A percentile compares a stretch with the other conserved stretches of the same genome.
Conservation (phyloP, 148 eudicot species). For the Chenopodium formosanum region DNA sequence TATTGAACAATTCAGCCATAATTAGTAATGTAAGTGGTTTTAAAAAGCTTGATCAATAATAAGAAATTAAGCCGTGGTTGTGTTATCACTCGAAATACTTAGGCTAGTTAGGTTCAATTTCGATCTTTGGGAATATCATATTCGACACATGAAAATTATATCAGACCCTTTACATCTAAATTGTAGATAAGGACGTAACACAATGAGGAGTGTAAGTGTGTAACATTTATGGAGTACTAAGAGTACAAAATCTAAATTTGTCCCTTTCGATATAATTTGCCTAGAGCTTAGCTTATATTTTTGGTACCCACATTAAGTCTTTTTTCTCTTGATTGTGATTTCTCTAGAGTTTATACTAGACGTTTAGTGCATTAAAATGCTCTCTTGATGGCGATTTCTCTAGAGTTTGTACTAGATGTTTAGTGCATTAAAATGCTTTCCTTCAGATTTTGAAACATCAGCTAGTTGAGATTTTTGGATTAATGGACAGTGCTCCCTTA, state of each 20-base stretch:
- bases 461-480: neutral
- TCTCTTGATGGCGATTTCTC: neutral
- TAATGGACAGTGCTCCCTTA: neutral
- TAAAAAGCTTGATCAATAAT: too few relatives aligned
- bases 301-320: neutral
- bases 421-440: neutral
- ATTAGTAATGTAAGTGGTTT: neutral
- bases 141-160: too few relatives aligned
- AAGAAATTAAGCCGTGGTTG: neutral
- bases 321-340: too few relatives aligned
- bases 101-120: neutral
- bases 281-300: too few relatives aligned
- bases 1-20: neutral
- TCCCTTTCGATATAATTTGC: too few relatives aligned
- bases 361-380: neutral
- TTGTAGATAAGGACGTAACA: too few relatives aligned
- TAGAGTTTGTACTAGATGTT: neutral
- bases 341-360: neutral
- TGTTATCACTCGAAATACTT: neutral
- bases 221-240: too few relatives aligned
- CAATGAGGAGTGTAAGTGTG: too few relatives aligned
- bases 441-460: too few relatives aligned
- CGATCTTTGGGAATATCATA: too few relatives aligned
- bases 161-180: too few relatives aligned
- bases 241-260: too few relatives aligned